Conservation (phyloP, 2,329 filamentous ascomycete genomes). For the Emmonsiellopsis sp. region DNA sequence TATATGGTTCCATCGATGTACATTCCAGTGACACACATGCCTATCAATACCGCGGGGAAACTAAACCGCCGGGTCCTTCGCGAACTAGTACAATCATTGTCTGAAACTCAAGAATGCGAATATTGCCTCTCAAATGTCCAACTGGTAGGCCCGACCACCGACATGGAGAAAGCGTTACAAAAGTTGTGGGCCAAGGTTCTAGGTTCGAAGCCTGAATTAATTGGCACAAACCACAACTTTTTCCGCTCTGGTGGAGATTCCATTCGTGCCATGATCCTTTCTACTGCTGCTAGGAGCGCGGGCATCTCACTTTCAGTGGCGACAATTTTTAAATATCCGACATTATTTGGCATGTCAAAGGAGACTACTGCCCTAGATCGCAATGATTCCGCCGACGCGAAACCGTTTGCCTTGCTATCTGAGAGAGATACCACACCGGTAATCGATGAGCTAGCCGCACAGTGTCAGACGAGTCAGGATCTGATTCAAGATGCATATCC, state of each 20-base stretch:
- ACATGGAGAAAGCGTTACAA: background rate
- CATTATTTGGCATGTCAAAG: conserved; percentile 38
- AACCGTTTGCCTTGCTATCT: conserved; percentile 7
- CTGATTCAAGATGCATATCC: conserved; percentile 31
- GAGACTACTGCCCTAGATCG: conserved; percentile 27
- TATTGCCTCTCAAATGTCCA: background rate
- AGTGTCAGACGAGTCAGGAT: conserved; percentile 13
- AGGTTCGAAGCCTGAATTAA: conserved; percentile 6
- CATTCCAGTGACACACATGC: conserved; percentile 23
- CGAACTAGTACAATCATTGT: conserved; percentile 2
- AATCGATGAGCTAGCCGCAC: conserved; percentile 10
- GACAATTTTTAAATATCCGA: conserved; percentile 11
- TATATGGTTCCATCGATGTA: conserved; percentile 28
- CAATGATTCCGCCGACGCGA: background rate
- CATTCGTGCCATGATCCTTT: conserved; percentile 4
- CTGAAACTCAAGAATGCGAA: background rate
- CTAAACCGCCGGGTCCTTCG: conserved; percentile 18
- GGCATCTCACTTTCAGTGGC: conserved; percentile 1
- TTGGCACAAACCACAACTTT: conserved; percentile 16
- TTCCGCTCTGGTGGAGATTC: conserved; percentile 19
- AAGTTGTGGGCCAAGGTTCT: conserved; percentile 9
- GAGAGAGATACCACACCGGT: background rate
- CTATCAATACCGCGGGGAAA: conserved; percentile 24
- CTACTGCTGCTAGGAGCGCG: background rate
- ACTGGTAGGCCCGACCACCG: background rate